Evolutionary conservation across 1,139 yeast genomes (phyloP).

Genomic region (Lodderomyces orthopsilosis): DNA sequence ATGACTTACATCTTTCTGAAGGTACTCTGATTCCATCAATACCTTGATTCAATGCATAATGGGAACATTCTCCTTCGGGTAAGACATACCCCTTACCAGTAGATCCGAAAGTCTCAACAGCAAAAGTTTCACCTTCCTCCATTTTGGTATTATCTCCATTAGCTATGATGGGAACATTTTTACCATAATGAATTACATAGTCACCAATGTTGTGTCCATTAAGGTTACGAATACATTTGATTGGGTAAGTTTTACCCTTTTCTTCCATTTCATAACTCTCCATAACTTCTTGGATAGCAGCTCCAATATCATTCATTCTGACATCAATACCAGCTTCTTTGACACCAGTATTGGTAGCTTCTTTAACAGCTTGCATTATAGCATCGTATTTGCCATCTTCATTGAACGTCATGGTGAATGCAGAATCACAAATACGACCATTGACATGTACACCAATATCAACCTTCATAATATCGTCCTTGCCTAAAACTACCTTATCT

Average conservation of each 20-base stretch:
- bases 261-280: slow-evolving; percentile 92
- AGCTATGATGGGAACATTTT: slow-evolving; percentile 92
- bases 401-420: slow-evolving; percentile 89
- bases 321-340: slow-evolving; percentile 95
- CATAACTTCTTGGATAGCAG: slow-evolving; percentile 94
- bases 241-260: slow-evolving; percentile 79
- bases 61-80: slow-evolving; percentile 89
- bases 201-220: slow-evolving; percentile 92
- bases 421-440: slow-evolving; percentile 94
- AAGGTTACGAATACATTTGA: slow-evolving; percentile 85
- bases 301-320: slow-evolving; percentile 92
- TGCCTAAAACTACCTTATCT: slow-evolving; percentile 72
- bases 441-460: slow-evolving; percentile 97
- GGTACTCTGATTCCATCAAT: slow-evolving; percentile 44
- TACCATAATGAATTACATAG: slow-evolving; percentile 87
- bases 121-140: slow-evolving; percentile 99
- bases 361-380: slow-evolving; percentile 78
- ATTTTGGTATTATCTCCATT: slow-evolving; percentile 92
- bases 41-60: slow-evolving; percentile 68
- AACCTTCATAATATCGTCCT: slow-evolving; percentile 94
- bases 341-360: slow-evolving; percentile 92
- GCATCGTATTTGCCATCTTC: slow-evolving; percentile 65
- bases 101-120: slow-evolving; percentile 96
- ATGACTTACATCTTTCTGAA: slow-evolving; percentile 62
- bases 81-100: slow-evolving; percentile 93